Evolutionary conservation across 257 asterid species (phyloP).

Genomic region (Fraxinus pennsylvanica): DNA sequence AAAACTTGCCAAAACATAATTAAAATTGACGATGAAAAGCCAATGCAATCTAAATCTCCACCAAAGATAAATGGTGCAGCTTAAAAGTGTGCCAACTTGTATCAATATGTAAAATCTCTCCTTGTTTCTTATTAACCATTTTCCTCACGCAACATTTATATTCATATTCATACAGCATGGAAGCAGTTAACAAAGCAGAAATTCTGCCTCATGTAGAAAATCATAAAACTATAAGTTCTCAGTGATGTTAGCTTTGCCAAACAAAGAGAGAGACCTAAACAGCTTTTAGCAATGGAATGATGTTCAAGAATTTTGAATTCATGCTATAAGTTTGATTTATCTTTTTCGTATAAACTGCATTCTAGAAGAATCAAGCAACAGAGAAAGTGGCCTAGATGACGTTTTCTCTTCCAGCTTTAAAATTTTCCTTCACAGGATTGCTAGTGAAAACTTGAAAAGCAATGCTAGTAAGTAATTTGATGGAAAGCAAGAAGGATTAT

Average conservation of each 20-base stretch:
- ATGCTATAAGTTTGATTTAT: not conserved
- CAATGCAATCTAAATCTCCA: not conserved
- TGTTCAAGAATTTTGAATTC: not conserved
- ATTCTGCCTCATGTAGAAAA: no score
- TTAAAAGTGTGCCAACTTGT: not conserved
- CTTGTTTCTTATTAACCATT: no score
- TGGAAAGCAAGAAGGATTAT: no score
- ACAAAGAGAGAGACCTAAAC: not conserved
- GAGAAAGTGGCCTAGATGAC: not conserved
- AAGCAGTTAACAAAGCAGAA: no score
- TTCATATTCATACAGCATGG: no score
- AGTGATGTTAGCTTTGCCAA: no score
- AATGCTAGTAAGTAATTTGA: no score
- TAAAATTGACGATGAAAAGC: no score
- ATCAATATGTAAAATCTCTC: not conserved
- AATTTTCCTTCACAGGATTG: no score
- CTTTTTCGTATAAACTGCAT: not conserved
- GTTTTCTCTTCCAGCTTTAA: not conserved
- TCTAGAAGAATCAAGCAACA: not conserved
- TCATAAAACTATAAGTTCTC: no score
- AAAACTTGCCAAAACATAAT: not conserved
- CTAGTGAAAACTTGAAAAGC: no score
- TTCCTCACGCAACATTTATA: no score
- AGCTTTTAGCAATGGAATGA: not conserved
- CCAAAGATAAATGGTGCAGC: not conserved